Percentiles rank a stretch among this genome's conserved stretches.
Conservation (phyloP, 1,284 basidiomycete species). For the Sanghuangporus weigelae region DNA sequence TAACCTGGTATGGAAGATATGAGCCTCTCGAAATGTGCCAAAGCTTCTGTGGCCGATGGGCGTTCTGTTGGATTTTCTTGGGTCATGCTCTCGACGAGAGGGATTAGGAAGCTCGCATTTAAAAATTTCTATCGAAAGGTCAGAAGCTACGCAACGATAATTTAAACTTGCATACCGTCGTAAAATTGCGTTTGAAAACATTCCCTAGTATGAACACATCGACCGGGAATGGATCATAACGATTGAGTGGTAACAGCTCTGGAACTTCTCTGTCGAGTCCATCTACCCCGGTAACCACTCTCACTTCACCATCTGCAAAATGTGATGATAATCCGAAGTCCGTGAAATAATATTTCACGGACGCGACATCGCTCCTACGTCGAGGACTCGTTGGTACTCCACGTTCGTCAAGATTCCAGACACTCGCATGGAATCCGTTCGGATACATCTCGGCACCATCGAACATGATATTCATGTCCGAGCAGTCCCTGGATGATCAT, state of each 20-base stretch:
- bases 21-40: background rate
- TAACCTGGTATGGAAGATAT: background rate
- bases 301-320: conserved; percentile 3
- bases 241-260: background rate
- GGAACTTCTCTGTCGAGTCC: background rate
- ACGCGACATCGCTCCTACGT: conserved; percentile 11
- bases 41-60: conserved; percentile 3
- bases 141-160: background rate
- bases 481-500: background rate
- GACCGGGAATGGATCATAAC: conserved; percentile 3
- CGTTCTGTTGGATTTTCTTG: background rate
- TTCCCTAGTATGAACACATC: conserved; percentile 12
- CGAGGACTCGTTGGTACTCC: background rate
- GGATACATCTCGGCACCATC: conserved; percentile 5
- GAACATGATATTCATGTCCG: conserved; percentile 7
- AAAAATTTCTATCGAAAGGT: background rate
- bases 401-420: background rate
- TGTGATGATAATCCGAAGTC: conserved; percentile 26
- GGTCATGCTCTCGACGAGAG: conserved; percentile 13
- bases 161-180: background rate
- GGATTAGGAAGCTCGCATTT: conserved; percentile 3
- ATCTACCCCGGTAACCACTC: background rate
- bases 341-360: conserved; percentile 27
- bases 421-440: conserved; percentile 12
- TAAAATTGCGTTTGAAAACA: background rate